These are phyloP conservation scores for Rhodotorula glutinis DNA, from an alignment of 1,284 basidiomycete species.

Conservation along the genomic window DNA sequence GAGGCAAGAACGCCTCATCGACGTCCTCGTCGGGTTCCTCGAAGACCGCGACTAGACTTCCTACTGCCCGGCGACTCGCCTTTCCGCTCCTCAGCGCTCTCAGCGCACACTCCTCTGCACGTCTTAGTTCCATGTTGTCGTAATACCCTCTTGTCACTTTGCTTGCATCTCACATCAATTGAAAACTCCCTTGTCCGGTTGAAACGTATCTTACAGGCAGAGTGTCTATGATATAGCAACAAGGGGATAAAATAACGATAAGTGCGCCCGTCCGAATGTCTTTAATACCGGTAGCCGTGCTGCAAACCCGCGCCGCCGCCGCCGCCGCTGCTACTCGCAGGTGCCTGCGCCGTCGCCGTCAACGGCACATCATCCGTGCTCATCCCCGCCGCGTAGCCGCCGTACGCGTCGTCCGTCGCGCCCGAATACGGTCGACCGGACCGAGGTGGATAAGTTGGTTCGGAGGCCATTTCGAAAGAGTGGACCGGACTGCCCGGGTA, in stretches of 20 bases:
- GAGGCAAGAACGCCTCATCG: conserved; percentile 33
- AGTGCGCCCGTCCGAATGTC: too few relatives aligned
- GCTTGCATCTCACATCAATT: too few relatives aligned
- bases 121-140: too few relatives aligned
- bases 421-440: neutral
- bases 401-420: neutral
- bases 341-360: neutral
- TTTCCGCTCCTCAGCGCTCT: too few relatives aligned
- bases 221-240: too few relatives aligned
- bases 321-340: neutral
- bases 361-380: conserved; percentile 4
- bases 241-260: too few relatives aligned
- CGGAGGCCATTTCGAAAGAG: neutral
- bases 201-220: too few relatives aligned
- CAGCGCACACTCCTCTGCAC: too few relatives aligned
- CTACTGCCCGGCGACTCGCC: too few relatives aligned
- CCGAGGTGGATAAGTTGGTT: neutral
- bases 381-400: neutral
- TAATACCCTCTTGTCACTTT: too few relatives aligned
- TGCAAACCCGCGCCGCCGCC: neutral
- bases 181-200: too few relatives aligned
- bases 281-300: too few relatives aligned
- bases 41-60: conserved; percentile 21
- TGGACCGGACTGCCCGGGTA: neutral
- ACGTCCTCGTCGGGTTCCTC: conserved; percentile 35